A percentile compares a stretch with the other conserved stretches of the same genome.
These are phyloP conservation scores for Anastatica hierochuntica DNA, from an alignment of 345 rosid species.

Conservation along the genomic window DNA sequence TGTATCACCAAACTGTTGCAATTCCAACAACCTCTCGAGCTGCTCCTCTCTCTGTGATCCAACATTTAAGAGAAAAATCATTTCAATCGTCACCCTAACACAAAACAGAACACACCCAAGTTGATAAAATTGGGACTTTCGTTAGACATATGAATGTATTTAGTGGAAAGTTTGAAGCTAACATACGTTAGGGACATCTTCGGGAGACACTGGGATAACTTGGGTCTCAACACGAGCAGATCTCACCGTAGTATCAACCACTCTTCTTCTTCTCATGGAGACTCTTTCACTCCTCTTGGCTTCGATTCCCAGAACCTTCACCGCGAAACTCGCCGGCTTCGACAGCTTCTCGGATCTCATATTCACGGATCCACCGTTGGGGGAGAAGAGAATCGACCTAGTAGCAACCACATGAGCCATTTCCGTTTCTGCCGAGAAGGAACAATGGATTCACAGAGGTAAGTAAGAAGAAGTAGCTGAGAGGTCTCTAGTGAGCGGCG, in stretches of 20 bases:
- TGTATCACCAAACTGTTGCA: constrained; percentile 51
- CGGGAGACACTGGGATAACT: constrained; percentile 65
- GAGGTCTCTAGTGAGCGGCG: background rate
- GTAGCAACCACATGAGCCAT: constrained; percentile 86
- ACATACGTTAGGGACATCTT: constrained; percentile 47
- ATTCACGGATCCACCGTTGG: constrained; percentile 40
- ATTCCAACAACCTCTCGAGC: constrained; percentile 35
- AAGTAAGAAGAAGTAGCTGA: background rate
- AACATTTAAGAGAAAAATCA: background rate
- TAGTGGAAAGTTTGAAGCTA: background rate
- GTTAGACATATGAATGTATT: background rate
- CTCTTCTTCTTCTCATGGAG: constrained; percentile 25
- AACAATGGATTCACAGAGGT: constrained; percentile 3
- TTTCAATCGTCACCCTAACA: background rate
- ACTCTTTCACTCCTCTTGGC: constrained; percentile 19
- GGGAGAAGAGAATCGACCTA: constrained; percentile 49
- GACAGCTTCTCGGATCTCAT: constrained; percentile 36
- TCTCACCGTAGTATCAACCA: constrained; percentile 37
- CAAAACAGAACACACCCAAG: background rate
- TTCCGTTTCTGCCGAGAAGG: background rate
- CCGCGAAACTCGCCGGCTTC: constrained; percentile 42
- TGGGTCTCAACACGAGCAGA: constrained; percentile 44
- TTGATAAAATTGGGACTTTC: too few relatives aligned
- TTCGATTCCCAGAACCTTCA: constrained; percentile 30
- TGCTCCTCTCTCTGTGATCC: constrained; percentile 43